These are phyloP conservation scores for Diaporthe sp. DNA, from an alignment of 2,329 filamentous ascomycete genomes.

Conservation along the genomic window DNA sequence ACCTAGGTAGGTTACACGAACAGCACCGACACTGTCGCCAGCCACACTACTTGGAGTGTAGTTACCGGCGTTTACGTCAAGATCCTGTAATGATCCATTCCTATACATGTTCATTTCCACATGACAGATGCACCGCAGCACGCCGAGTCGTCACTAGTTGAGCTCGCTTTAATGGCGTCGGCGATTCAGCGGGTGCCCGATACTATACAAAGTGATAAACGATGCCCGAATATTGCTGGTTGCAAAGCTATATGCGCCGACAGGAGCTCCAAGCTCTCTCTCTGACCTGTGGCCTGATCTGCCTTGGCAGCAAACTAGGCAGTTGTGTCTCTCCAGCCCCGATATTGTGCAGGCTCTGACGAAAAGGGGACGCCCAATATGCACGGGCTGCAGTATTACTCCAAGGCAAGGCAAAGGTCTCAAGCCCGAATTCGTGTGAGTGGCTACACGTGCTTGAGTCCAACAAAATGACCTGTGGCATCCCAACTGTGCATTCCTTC, in stretches of 20 bases:
- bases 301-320: background rate
- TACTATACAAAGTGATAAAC: background rate
- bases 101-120: background rate
- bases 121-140: background rate
- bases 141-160: background rate
- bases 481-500: conserved; percentile 13
- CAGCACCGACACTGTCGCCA: background rate
- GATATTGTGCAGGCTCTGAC: conserved; percentile 3
- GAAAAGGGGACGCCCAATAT: background rate
- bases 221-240: too few species aligned
- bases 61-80: background rate
- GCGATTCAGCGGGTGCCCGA: background rate
- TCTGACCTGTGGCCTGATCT: background rate
- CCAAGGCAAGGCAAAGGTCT: background rate
- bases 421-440: background rate
- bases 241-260: background rate
- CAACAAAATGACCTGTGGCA: background rate
- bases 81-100: background rate
- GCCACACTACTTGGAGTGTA: background rate
- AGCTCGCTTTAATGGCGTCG: background rate
- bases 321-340: background rate
- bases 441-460: conserved; percentile 1
- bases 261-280: background rate
- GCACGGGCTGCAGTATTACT: conserved; percentile 5
- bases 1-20: background rate